These are phyloP conservation scores for Colletotrichum viniferum DNA, from an alignment of 2,329 filamentous ascomycete species.

Conservation along the genomic window DNA sequence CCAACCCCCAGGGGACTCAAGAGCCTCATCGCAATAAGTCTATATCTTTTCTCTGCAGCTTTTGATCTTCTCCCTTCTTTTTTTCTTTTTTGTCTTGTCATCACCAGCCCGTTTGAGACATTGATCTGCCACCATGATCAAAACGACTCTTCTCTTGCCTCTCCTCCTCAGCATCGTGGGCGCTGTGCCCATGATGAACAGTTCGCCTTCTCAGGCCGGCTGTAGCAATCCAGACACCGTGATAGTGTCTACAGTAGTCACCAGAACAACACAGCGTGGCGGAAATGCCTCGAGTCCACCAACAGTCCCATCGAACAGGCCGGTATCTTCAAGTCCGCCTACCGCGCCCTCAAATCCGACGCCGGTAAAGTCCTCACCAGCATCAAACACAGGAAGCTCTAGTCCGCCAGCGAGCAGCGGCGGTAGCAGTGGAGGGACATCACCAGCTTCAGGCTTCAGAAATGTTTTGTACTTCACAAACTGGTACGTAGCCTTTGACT, in stretches of 20 bases:
- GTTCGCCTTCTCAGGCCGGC: not conserved
- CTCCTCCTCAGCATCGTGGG: conserved; percentile 5
- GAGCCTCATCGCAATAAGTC: not conserved
- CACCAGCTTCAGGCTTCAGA: conserved; percentile 10
- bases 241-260: not conserved
- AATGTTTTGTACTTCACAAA: conserved; percentile 61
- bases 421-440: not conserved
- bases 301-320: not conserved
- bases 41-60: not conserved
- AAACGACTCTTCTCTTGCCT: not conserved
- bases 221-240: not conserved
- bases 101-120: not conserved
- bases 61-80: not conserved
- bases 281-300: not conserved
- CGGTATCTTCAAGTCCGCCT: not conserved
- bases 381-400: not conserved
- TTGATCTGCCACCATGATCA: not conserved
- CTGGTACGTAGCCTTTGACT: conserved; percentile 42
- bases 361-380: not conserved
- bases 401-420: not conserved
- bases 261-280: not conserved
- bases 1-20: not conserved
- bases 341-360: not conserved
- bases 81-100: not conserved
- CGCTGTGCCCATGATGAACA: not conserved